Evolutionary conservation across 345 rosid genomes (phyloP).

Genomic region (Eucalyptus tenuipes): DNA sequence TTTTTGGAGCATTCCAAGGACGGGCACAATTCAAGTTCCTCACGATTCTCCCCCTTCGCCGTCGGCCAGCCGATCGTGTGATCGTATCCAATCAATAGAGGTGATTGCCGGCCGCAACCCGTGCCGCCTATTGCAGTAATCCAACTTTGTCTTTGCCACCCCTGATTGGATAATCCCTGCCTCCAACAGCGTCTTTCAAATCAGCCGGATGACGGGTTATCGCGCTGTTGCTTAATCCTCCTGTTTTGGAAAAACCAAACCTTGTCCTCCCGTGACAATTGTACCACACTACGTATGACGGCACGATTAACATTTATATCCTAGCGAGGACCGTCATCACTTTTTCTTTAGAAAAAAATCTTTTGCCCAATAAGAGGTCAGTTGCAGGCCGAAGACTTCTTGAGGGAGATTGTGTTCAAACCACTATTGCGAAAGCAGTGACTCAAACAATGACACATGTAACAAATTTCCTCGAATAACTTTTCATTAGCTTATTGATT

Average conservation of each 20-base stretch:
- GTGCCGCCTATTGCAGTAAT: background rate
- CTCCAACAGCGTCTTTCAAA: background rate
- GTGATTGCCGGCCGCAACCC: background rate
- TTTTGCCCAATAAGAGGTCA: background rate
- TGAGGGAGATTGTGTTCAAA: background rate
- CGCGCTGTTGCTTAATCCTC: background rate
- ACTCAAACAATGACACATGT: background rate
- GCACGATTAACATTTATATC: background rate
- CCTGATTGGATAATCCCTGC: background rate
- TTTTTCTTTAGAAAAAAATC: rapidly evolving
- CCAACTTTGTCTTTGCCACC: background rate
- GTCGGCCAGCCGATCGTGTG: background rate
- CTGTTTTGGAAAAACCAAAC: background rate
- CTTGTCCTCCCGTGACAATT: no score
- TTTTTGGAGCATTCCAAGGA: background rate
- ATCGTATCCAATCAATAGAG: background rate
- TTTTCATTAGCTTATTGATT: background rate
- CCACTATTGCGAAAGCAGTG: background rate
- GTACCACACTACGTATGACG: background rate
- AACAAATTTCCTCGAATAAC: background rate
- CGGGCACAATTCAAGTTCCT: background rate
- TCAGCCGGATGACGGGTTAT: background rate
- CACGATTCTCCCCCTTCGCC: background rate
- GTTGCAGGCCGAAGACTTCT: background rate
- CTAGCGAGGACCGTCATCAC: background rate